Evolutionary conservation across 305 asterid species (phyloP), one percentile per base, ranked within the genome.

Genomic region (Plantago coronopus): DNA sequence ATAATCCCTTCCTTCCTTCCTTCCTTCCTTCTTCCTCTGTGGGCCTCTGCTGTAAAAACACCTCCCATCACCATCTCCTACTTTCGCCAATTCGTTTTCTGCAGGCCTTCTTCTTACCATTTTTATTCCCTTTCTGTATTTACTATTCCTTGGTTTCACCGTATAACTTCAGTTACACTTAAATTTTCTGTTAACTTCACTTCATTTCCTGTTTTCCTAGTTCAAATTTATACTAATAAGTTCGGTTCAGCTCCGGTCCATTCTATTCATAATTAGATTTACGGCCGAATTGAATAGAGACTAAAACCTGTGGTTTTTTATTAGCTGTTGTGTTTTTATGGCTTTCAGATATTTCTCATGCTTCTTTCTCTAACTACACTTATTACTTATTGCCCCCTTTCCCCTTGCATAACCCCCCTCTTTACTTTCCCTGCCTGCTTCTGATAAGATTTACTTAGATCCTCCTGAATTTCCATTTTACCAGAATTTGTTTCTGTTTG

Each of bases 291-390:
- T n/a, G n/a, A n/a, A n/a, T n/a, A n/a, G n/a, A n/a, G n/a, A n/a
- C n/a, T n/a, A n/a, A n/a, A n/a, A n/a, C n/a, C n/a, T n/a, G n/a
- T n/a, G n/a, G n/a, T n/a, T 19, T 61, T 54, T 48, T 55, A 43
- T 63, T 31, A 23, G 3, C 23, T 54, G 46, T 65, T 45, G 29
- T 70, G 44, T 66, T 38, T 73, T 79, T 69, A 75, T 80, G 76
- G 72, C 65, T 72, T 60, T 74, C 85, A 81, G 79, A 81, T 82
- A 75, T 85, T 81, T 83, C 75, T 79, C 80, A 77, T 80, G 71
- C 55, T 74, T 77, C 55, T 74, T 77, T 72, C 51, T 69, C 71
- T 49, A 59, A 59, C 42, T 44, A 54, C 40, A 34, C 40, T 34
- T 7, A 27, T 62, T 68, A 21, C 66, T 57, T 58, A 53, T 25